A percentile compares a stretch with the other conserved stretches of the same genome.
Evolutionary conservation across 169 alveolate species (phyloP).

Genomic region (Eimeria acervulina): DNA sequence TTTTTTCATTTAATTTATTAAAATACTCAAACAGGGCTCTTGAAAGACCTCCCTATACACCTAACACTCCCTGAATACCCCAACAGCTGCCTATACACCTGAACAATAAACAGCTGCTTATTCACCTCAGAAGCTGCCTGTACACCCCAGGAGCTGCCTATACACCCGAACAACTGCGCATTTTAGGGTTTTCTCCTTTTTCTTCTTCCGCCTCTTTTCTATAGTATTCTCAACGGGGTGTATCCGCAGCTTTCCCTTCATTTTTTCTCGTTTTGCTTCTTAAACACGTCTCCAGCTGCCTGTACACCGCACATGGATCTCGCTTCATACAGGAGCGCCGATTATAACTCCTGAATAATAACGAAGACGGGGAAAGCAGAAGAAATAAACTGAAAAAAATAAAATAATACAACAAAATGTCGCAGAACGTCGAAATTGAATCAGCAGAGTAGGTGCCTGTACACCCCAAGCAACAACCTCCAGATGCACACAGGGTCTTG

Average conservation of each 20-base stretch:
- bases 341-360: background rate
- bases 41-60: background rate
- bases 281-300: background rate
- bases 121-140: background rate
- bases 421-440: slow-evolving; percentile 83
- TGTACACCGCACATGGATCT: background rate
- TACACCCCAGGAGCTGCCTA: background rate
- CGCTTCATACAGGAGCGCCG: background rate
- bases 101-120: background rate
- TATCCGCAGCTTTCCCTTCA: background rate
- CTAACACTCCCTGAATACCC: background rate
- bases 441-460: slow-evolving; percentile 74
- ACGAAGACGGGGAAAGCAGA: background rate
- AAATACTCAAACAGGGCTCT: background rate
- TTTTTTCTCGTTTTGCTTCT: background rate
- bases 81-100: background rate
- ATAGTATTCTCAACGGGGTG: background rate
- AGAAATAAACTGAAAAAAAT: background rate
- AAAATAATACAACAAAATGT: background rate
- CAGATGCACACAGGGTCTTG: background rate
- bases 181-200: background rate
- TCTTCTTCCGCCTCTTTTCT: background rate
- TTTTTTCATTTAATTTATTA: background rate
- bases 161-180: background rate
- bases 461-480: background rate